These are phyloP conservation scores for Dipteronia sinensis DNA, from an alignment of 345 rosid genomes.

Conservation along the genomic window DNA sequence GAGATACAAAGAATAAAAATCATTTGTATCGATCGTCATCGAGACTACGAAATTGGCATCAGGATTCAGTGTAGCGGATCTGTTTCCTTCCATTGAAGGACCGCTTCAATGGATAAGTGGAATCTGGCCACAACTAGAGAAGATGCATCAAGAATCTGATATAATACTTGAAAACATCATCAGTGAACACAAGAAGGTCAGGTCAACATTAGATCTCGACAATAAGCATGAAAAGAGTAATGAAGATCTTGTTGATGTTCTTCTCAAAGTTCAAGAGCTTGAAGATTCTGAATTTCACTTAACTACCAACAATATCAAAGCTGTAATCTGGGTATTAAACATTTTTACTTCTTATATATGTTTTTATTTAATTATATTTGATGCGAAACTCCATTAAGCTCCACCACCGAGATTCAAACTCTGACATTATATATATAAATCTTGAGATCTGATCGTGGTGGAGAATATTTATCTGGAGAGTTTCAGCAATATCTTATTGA, in stretches of 20 bases:
- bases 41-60: neutral
- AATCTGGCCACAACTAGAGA: conserved; percentile 11
- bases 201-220: neutral
- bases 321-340: neutral
- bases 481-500: too few relatives aligned
- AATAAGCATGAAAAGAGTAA: neutral
- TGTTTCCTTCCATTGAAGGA: conserved; percentile 28
- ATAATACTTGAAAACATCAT: conserved; percentile 24
- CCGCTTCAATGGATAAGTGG: conserved; percentile 24
- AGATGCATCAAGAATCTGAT: conserved; percentile 16
- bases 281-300: neutral
- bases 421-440: too few relatives aligned
- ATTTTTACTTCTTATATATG: too few relatives aligned
- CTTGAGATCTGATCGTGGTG: too few relatives aligned
- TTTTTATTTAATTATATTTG: too few relatives aligned
- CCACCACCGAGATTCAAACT: too few relatives aligned
- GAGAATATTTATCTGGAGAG: too few relatives aligned
- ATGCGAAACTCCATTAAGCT: too few relatives aligned
- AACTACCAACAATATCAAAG: neutral
- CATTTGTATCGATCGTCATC: neutral
- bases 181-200: neutral
- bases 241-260: neutral
- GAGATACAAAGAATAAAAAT: conserved; percentile 3
- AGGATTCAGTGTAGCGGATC: conserved; percentile 25
- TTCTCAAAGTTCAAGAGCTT: neutral